Base-by-base conservation (phyloP, 768 basidiomycete genomes). In the Pisolithus albus region DNA sequence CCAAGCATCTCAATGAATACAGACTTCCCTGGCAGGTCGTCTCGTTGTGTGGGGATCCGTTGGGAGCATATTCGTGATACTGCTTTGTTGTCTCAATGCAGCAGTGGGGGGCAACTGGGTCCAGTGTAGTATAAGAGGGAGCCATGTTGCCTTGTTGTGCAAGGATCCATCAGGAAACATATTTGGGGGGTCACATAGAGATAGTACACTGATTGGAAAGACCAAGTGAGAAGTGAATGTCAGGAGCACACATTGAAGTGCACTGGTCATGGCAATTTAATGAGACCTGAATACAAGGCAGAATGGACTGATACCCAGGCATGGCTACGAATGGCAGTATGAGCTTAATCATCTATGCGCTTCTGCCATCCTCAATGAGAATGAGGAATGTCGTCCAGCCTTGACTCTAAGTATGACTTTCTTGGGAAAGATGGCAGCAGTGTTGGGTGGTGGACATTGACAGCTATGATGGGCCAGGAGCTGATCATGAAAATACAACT, bases 201-300 rank as follows among this genome's bases (percentile, higher is more conserved):
- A 62, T 2, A 79, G 78, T 32, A 79, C 59, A 10, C 51, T 59
- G 53, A 84, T 71, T 0, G 74, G 70, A 2, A 66, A 58, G 6
- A 74, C 56, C 55, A 34, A 88, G 67, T 49, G 64, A 30, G 59
- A 75, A 82, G 60, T 86, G 82, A 50, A 78, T 70, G 16, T 84
- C 80, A 0, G 87, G 84, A 0, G 83, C 83, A 38, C 77, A 70
- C 37, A 79, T 72, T 3, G 78, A 64, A 1, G 81, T 67, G 60
- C 86, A 88, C 73, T 81, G 57, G 24, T 47, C 18, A 49, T 6
- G 24, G 13, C 11, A n/a, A 24, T 24, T 24, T 24, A 11, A 24
- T 26, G 43, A 45, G 19, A 45, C 9, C 5, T 24, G 24, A 24
- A 24, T 24, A 24, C 0, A 40, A n/a, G 0, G 19, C n/a, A 24